Evolutionary conservation across 805 yeast genomes (phyloP).

Genomic region (Wickerhamiella kurtzmanii): DNA sequence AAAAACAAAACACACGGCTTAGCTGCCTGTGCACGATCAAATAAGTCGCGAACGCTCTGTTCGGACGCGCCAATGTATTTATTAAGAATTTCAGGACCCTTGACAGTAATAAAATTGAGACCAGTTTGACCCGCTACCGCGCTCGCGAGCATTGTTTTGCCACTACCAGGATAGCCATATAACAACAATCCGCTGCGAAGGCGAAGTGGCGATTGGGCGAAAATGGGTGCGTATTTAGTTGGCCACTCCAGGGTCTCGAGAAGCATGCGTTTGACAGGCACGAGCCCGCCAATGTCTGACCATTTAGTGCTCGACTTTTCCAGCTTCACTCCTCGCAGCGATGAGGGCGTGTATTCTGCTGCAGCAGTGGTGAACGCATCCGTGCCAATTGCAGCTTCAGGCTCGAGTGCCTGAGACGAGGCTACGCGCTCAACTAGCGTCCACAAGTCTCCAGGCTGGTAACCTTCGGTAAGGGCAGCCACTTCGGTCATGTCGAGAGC

Average conservation of each 20-base stretch:
- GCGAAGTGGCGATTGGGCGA: conserved; percentile 72
- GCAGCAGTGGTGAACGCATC: conserved; percentile 39
- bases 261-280: conserved; percentile 57
- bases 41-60: conserved; percentile 82
- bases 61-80: conserved; percentile 96
- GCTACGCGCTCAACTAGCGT: conserved; percentile 49
- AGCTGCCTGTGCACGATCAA: conserved; percentile 89
- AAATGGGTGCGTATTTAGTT: conserved; percentile 89
- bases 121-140: conserved; percentile 94
- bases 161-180: conserved; percentile 97
- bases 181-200: conserved; percentile 78
- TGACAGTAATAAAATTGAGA: conserved; percentile 77
- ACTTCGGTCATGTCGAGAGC: conserved; percentile 29
- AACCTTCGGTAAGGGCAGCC: conserved; percentile 71
- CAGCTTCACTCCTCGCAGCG: conserved; percentile 72
- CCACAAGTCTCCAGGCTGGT: conserved; percentile 68
- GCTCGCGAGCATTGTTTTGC: conserved; percentile 83
- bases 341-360: conserved; percentile 63
- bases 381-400: background rate
- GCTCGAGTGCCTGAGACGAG: conserved; percentile 8
- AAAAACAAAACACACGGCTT: conserved; percentile 87
- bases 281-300: conserved; percentile 82
- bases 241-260: conserved; percentile 96
- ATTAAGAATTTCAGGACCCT: conserved; percentile 91
- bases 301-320: conserved; percentile 66